Conservation (phyloP, 805 yeast species). For the Saturnispora hagleri region DNA sequence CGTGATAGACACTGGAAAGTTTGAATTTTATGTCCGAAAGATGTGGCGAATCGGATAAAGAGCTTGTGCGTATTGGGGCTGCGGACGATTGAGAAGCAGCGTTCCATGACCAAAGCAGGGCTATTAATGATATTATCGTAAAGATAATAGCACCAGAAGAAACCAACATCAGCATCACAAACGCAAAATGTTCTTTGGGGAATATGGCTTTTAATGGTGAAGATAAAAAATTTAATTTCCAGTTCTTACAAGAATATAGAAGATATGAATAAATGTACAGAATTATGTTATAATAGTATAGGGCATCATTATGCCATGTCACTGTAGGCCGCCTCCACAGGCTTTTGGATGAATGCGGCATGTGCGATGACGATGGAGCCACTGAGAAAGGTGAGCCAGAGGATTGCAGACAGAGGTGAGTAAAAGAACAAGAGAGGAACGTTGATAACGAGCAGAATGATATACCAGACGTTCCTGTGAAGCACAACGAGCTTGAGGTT, state of each 20-base stretch:
- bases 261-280: not conserved
- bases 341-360: constrained; percentile 89
- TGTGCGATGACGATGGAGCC: constrained; percentile 72
- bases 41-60: not conserved
- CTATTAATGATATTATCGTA: not conserved
- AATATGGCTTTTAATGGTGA: not conserved
- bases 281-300: not conserved
- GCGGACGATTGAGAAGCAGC: not conserved
- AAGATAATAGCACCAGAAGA: not conserved
- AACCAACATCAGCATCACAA: not conserved
- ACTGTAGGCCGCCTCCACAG: constrained; percentile 88
- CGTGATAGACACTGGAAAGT: constrained; percentile 4
- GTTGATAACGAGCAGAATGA: constrained; percentile 62
- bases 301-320: constrained; percentile 36
- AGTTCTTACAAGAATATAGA: not conserved
- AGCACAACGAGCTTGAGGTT: constrained; percentile 43
- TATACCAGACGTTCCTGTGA: constrained; percentile 74
- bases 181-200: no score
- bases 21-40: not conserved
- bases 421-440: constrained; percentile 54
- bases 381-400: constrained; percentile 89
- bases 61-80: not conserved
- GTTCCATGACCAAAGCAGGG: not conserved
- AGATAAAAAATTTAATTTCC: not conserved
- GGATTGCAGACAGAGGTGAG: constrained; percentile 77